Conservation (phyloP, 768 basidiomycete genomes). For the Auriscalpium orientale region DNA sequence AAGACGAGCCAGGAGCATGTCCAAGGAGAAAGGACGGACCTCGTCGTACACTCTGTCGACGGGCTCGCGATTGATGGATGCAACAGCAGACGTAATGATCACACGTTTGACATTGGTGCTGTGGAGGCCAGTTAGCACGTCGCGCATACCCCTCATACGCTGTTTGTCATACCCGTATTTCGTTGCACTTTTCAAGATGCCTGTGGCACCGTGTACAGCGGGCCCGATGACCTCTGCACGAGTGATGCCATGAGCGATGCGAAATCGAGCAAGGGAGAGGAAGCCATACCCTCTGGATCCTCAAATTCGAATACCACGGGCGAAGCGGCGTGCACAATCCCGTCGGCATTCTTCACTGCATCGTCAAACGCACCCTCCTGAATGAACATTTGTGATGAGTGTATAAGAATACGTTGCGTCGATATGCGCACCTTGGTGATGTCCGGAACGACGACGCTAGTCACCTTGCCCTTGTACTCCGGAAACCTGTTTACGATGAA, state of each 20-base stretch:
- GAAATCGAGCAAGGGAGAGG: neutral
- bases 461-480: conserved; percentile 8
- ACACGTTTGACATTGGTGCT: conserved; percentile 43
- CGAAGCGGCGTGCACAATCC: conserved; percentile 62
- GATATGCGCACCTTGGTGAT: neutral
- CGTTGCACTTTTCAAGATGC: conserved; percentile 50
- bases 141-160: neutral
- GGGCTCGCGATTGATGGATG: conserved; percentile 31
- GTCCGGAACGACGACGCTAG: conserved; percentile 1
- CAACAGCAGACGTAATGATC: conserved; percentile 53
- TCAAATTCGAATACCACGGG: conserved; percentile 43
- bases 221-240: conserved; percentile 54
- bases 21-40: no score
- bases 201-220: conserved; percentile 63
- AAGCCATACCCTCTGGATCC: conserved; percentile 28
- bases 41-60: neutral
- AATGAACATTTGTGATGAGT: neutral
- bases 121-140: neutral
- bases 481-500: neutral
- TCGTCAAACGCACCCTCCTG: conserved; percentile 59
- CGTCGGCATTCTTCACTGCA: conserved; percentile 70
- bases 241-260: neutral
- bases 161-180: conserved; percentile 38
- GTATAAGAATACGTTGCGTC: neutral
- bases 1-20: no score